Evolutionary conservation across 1,284 basidiomycete species (phyloP).

Genomic region (Cryptococcus deneoformans): DNA sequence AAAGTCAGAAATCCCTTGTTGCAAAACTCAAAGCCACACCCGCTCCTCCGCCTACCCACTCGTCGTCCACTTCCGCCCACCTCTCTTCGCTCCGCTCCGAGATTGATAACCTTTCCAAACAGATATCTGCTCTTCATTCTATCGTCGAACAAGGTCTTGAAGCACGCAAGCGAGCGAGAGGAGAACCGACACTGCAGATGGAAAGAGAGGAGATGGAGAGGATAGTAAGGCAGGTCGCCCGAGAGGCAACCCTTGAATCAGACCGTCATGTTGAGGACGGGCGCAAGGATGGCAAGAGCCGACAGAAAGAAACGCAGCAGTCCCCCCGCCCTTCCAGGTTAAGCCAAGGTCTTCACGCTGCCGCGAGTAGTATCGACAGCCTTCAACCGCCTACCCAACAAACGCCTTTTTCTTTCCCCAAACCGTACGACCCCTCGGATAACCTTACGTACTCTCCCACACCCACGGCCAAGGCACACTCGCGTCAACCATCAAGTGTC

Average conservation of each 20-base stretch:
- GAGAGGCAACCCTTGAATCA: too few relatives aligned
- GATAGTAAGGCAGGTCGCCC: conserved; percentile 22
- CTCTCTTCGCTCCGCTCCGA: conserved; percentile 53
- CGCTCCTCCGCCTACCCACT: conserved; percentile 6
- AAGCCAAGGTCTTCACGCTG: conserved; percentile 37
- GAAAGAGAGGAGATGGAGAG: conserved; percentile 31
- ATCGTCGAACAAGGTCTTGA: conserved; percentile 78
- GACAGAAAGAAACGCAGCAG: too few relatives aligned
- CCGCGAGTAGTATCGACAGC: conserved; percentile 18
- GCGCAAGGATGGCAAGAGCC: conserved; percentile 9
- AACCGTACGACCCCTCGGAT: background rate
- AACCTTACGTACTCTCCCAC: background rate
- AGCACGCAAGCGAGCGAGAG: conserved; percentile 55
- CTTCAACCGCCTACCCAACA: conserved; percentile 25
- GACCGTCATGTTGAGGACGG: conserved; percentile 3
- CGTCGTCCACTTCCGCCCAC: conserved; percentile 52
- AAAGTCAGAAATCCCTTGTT: conserved; percentile 64
- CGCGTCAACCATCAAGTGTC: conserved; percentile 54
- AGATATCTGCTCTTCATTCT: conserved; percentile 73
- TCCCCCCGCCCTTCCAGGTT: conserved; percentile 25
- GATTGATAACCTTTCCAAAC: conserved; percentile 61
- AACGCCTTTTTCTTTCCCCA: background rate
- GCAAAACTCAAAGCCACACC: conserved; percentile 56
- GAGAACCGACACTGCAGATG: conserved; percentile 17
- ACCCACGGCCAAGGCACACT: conserved; percentile 67